A percentile compares a stretch with the other conserved stretches of the same genome.
Evolutionary conservation across 352 stramenopile species (phyloP).

Genomic region (Phytophthora pistaciae): DNA sequence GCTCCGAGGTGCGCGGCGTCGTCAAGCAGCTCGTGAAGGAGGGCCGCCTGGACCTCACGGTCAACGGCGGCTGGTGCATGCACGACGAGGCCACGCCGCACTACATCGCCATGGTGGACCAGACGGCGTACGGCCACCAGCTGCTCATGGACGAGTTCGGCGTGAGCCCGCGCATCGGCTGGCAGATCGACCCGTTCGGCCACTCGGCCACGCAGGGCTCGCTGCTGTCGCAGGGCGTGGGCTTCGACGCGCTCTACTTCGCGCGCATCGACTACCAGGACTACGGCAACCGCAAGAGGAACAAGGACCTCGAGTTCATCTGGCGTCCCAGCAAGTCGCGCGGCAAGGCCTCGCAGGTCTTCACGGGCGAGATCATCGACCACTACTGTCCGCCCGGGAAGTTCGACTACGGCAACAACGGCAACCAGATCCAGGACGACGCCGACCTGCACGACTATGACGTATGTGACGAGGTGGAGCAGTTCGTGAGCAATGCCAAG

Average conservation of each 20-base stretch:
- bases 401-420: conserved; percentile 75
- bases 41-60: conserved; percentile 92
- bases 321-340: conserved; percentile 93
- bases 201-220: conserved; percentile 93
- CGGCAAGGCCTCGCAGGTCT: conserved; percentile 84
- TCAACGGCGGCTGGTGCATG: conserved; percentile 99
- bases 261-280: conserved; percentile 99
- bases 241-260: conserved; percentile 98
- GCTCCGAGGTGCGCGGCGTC: conserved; percentile 64
- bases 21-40: conserved; percentile 92
- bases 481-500: conserved; percentile 83
- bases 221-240: conserved; percentile 91
- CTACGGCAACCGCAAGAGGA: conserved; percentile 87
- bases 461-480: conserved; percentile 85
- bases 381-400: conserved; percentile 79
- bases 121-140: conserved; percentile 97
- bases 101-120: conserved; percentile 98
- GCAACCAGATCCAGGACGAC: conserved; percentile 91
- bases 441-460: conserved; percentile 89
- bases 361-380: conserved; percentile 90
- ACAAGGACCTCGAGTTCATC: conserved; percentile 95
- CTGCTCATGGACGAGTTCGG: conserved; percentile 96
- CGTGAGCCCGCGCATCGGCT: conserved; percentile 95
- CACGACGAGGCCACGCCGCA: conserved; percentile 98
- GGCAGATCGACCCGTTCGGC: conserved; percentile 99